Evolutionary conservation across 2,329 filamentous ascomycete species (phyloP).

Genomic region (Anthostomella pinea): DNA sequence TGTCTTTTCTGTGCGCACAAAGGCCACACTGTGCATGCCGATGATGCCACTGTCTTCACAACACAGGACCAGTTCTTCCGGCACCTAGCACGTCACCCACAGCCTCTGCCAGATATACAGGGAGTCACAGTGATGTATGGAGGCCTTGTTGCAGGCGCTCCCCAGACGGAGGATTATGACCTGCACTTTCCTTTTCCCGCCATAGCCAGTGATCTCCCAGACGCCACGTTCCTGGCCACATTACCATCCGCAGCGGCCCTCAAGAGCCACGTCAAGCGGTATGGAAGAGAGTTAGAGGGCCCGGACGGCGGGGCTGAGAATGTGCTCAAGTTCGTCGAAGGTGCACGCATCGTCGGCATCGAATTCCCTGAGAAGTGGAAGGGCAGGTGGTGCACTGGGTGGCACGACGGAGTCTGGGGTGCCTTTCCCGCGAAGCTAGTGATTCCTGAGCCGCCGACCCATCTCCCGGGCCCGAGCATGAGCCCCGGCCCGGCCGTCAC

Average conservation of each 20-base stretch:
- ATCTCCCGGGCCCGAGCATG: constrained; percentile 15
- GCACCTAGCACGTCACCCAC: constrained; percentile 39
- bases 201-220: constrained; percentile 27
- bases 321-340: constrained; percentile 38
- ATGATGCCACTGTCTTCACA: constrained; percentile 41
- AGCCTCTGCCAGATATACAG: constrained; percentile 36
- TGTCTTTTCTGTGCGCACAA: constrained; percentile 39
- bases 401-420: constrained; percentile 31
- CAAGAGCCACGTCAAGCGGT: constrained; percentile 35
- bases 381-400: constrained; percentile 35
- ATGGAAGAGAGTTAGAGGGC: constrained; percentile 32
- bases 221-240: constrained; percentile 19
- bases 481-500: constrained; percentile 23
- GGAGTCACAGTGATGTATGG: constrained; percentile 39
- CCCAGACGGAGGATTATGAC: constrained; percentile 33
- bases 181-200: constrained; percentile 35
- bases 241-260: constrained; percentile 35
- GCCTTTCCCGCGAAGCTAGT: constrained; percentile 29
- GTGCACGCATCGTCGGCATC: constrained; percentile 31
- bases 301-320: constrained; percentile 33
- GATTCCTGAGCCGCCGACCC: constrained; percentile 26
- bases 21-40: constrained; percentile 34
- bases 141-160: constrained; percentile 15
- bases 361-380: constrained; percentile 34
- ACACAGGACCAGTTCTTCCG: constrained; percentile 36